phyloP scores from a whole-genome alignment of 2,329 filamentous ascomycete species.

The Diplodia seriata region DNA sequence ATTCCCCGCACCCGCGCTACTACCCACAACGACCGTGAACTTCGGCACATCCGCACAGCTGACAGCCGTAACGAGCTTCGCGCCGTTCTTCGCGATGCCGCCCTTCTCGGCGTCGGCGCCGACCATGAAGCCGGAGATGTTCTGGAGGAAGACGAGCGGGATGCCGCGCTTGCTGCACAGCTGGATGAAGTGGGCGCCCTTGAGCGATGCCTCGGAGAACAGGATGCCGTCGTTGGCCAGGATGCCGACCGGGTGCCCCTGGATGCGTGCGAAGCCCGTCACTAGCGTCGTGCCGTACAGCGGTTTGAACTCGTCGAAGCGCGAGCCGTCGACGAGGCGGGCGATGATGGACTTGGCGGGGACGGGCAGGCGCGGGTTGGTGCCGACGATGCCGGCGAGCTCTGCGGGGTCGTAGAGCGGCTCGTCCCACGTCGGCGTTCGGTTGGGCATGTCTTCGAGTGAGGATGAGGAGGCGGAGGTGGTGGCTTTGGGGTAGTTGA shows the following conservation, averaged over 20 bases:
- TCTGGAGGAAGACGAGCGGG: conserved; percentile 91
- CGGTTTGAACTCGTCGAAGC: conserved; percentile 93
- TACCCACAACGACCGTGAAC: conserved; percentile 95
- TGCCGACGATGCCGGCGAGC: conserved; percentile 85
- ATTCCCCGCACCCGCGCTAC: conserved; percentile 91
- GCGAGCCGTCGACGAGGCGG: conserved; percentile 87
- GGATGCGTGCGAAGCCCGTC: conserved; percentile 86
- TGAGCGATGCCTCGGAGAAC: conserved; percentile 86
- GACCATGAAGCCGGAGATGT: conserved; percentile 99
- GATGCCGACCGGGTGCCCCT: conserved; percentile 90
- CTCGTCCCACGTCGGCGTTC: conserved; percentile 64
- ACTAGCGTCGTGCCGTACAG: conserved; percentile 88
- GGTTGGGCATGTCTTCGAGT: conserved; percentile 43
- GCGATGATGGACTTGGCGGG: conserved; percentile 90
- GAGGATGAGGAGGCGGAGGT: conserved; percentile 36
- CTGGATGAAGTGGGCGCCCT: conserved; percentile 97
- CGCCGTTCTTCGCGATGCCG: conserved; percentile 96
- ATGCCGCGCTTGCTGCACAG: conserved; percentile 89
- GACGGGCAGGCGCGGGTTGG: conserved; percentile 85
- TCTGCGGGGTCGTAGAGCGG: conserved; percentile 82
- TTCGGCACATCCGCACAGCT: conserved; percentile 94
- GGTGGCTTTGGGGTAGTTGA: conserved; percentile 75
- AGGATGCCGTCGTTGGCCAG: conserved; percentile 96
- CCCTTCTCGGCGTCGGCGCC: conserved; percentile 89
- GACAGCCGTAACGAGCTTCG: conserved; percentile 94